Percentiles rank a stretch among this genome's conserved stretches.
Evolutionary conservation across 306 rosid genomes (phyloP).

Genomic region (Trichosanthes truncata): DNA sequence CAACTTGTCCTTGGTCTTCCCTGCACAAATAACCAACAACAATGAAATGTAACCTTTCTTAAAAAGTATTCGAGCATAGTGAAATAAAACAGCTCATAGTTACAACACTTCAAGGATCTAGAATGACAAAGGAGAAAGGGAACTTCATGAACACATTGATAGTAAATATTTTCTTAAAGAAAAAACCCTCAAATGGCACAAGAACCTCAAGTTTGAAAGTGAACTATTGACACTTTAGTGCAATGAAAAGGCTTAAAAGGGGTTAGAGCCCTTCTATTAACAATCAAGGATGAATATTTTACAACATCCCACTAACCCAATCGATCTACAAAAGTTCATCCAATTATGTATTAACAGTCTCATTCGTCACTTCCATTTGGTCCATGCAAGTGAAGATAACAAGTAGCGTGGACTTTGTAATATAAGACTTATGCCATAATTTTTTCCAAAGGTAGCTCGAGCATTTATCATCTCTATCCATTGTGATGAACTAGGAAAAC

Average conservation of each 20-base stretch:
- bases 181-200: background rate
- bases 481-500: background rate
- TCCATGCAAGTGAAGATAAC: background rate
- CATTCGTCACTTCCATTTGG: background rate
- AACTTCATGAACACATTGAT: background rate
- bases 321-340: background rate
- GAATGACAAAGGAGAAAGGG: background rate
- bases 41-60: background rate
- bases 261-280: background rate
- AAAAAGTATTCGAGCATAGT: background rate
- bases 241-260: background rate
- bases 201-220: background rate
- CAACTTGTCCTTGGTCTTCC: slow-evolving; percentile 61
- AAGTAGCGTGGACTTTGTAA: background rate
- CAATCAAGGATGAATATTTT: background rate
- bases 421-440: background rate
- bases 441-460: background rate
- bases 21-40: slow-evolving; percentile 24
- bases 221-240: background rate
- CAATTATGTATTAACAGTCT: background rate
- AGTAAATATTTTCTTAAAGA: background rate
- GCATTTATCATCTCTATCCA: too few relatives aligned
- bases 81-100: background rate
- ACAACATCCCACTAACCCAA: background rate
- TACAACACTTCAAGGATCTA: background rate